Conservation (phyloP, 2,329 filamentous ascomycete genomes). For the Basipetospora chlamydospora region DNA sequence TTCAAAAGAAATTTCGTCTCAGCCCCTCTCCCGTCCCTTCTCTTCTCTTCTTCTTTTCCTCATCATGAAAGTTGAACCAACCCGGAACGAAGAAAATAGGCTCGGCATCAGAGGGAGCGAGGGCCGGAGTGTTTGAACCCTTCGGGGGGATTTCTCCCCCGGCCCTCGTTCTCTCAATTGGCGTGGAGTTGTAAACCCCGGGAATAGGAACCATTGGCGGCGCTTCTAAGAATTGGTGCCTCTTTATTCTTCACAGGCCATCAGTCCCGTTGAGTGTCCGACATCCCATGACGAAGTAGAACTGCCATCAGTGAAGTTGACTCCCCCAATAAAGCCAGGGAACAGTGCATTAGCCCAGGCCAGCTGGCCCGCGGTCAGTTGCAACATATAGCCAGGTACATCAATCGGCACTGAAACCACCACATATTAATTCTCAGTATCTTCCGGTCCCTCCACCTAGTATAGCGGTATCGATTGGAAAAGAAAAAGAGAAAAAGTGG, state of each 20-base stretch:
- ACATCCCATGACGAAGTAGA: conserved; percentile 30
- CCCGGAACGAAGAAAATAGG: conserved; percentile 41
- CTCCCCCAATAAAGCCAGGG: too few relatives aligned
- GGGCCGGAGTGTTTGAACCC: neutral
- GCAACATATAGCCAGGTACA: too few relatives aligned
- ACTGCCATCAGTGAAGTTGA: too few relatives aligned
- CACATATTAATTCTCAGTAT: too few relatives aligned
- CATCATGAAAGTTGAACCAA: conserved; percentile 38
- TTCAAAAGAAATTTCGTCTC: conserved; percentile 2
- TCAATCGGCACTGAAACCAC: too few relatives aligned
- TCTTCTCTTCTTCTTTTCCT: conserved; percentile 22
- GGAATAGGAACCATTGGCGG: conserved; percentile 38
- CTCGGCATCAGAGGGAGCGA: conserved; percentile 20
- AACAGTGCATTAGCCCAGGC: too few relatives aligned
- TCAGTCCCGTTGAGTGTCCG: conserved; percentile 51
- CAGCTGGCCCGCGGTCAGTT: too few relatives aligned
- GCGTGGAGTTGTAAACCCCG: conserved; percentile 41
- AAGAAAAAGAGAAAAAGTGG: too few relatives aligned
- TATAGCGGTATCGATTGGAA: too few relatives aligned
- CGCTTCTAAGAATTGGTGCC: conserved; percentile 52
- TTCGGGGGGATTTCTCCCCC: conserved; percentile 8
- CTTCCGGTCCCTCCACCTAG: too few relatives aligned
- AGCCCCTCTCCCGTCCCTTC: conserved; percentile 12
- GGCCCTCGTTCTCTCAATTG: conserved; percentile 18
- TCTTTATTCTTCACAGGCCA: conserved; percentile 24